Evolutionary conservation across 2,329 filamentous ascomycete species (phyloP), one percentile per base, ranked within the genome.

Genomic region (Myriangium duriaei): DNA sequence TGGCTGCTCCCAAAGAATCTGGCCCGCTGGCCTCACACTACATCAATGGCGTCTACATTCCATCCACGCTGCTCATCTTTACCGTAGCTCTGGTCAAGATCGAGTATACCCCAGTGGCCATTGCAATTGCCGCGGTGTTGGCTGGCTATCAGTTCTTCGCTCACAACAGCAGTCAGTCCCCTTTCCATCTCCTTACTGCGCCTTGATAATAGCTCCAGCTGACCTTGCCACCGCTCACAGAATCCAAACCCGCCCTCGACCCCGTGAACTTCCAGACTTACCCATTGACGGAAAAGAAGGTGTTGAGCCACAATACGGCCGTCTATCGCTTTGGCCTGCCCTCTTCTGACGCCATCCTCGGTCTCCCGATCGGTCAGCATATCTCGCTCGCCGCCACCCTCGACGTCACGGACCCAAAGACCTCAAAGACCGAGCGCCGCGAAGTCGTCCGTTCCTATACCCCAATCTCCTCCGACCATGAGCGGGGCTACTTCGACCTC

Each of bases 301-400:
- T 92, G 48, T 79, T 96, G 54, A 94, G 88, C 19, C 91, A 96
- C 75, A 98, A 98, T 70, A 88, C 93, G 43, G 87, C 88, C 62
- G 94, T 98, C 81, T 98, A 96, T 71, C 86, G 91, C 55, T 95
- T 96, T 68, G 72, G 73, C 47, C 82, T 98, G 29, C 87, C 87
- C 41, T 71, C 71, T 36, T 66, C 78, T 29, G 79, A 69, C 51
- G 75, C 82, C 49, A 85, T 95, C 59, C 83, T 96, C 54, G 91
- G 91, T 21, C 47, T 59, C 9, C 56, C 56, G 4, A 58, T 54
- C 67, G 91, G 91, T 57, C 91, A 98, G 68, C 91, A 98, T 70
- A 95, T 98, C 64, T 95, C 88, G 45, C 85, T 98, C 57, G 84
- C 81, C 49, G 88, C 86, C 40, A 72, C 69, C 39, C 74, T 92